These are phyloP conservation scores for Lactarius vividus DNA, from an alignment of 768 basidiomycete genomes.

Conservation along the genomic window DNA sequence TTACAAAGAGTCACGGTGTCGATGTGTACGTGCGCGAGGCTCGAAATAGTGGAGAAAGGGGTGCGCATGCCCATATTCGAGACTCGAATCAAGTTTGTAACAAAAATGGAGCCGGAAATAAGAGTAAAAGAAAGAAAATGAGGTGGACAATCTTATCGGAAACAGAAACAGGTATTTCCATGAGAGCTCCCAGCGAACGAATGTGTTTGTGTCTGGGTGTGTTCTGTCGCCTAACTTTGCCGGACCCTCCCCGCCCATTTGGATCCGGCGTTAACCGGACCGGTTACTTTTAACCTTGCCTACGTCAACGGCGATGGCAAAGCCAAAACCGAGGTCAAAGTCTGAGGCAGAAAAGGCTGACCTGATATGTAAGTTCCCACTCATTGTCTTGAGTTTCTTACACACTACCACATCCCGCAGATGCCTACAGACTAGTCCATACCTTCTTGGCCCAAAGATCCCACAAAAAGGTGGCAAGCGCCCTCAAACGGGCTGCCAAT, in stretches of 20 bases:
- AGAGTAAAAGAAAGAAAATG: too few relatives aligned
- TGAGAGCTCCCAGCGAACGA: too few relatives aligned
- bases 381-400: not conserved
- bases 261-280: constrained; percentile 1
- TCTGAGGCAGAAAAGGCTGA: constrained; percentile 4
- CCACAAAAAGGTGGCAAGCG: constrained; percentile 68
- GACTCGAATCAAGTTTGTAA: too few relatives aligned
- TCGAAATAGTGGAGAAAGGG: too few relatives aligned
- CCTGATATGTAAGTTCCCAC: constrained; percentile 6
- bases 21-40: too few relatives aligned
- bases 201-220: too few relatives aligned
- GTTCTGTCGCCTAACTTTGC: not conserved
- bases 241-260: not conserved
- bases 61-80: too few relatives aligned
- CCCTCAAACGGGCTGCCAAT: constrained; percentile 72
- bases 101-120: too few relatives aligned
- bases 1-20: too few relatives aligned
- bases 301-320: not conserved
- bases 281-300: not conserved
- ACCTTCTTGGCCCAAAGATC: constrained; percentile 65
- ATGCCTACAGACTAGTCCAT: constrained; percentile 73
- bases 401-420: constrained; percentile 38
- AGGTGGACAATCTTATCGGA: too few relatives aligned
- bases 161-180: too few relatives aligned
- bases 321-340: not conserved